phyloP scores from a whole-genome alignment of 257 asterid species.

The Capsicum baccatum region DNA sequence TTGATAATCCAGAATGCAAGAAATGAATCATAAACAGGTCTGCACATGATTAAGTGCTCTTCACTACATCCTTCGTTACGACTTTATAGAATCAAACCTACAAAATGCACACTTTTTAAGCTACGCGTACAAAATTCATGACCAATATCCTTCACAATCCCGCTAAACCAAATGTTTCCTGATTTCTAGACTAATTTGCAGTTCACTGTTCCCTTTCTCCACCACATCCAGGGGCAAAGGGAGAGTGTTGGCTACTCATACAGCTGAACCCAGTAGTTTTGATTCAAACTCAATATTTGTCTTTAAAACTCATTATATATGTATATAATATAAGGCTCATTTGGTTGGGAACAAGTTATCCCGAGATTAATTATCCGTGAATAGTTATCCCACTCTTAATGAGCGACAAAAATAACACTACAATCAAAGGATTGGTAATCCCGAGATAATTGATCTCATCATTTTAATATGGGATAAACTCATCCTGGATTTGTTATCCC shows the following conservation, averaged over 20 bases:
- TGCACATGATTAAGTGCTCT: background rate
- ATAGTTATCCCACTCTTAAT: too few relatives aligned
- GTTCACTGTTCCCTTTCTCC: background rate
- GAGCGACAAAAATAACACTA: too few relatives aligned
- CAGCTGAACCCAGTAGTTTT: background rate
- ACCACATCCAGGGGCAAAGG: background rate
- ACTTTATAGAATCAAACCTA: background rate
- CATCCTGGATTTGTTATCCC: too few relatives aligned
- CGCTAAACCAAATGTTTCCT: background rate
- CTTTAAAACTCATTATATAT: background rate
- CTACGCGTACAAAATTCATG: background rate
- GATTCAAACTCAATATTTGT: background rate
- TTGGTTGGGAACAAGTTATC: too few relatives aligned
- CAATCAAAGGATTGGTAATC: too few relatives aligned
- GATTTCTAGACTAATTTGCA: constrained; percentile 7
- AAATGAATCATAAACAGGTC: background rate
- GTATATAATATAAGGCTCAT: background rate
- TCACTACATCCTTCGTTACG: background rate
- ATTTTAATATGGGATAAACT: too few relatives aligned
- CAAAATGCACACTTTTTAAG: background rate
- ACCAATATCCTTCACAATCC: background rate
- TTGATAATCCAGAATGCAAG: background rate
- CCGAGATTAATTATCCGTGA: too few relatives aligned
- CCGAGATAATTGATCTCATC: too few relatives aligned
- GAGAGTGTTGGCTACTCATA: background rate